Evolutionary conservation across 495 filamentous ascomycete genomes (phyloP).

Genomic region (Talaromyces trachyspermus): DNA sequence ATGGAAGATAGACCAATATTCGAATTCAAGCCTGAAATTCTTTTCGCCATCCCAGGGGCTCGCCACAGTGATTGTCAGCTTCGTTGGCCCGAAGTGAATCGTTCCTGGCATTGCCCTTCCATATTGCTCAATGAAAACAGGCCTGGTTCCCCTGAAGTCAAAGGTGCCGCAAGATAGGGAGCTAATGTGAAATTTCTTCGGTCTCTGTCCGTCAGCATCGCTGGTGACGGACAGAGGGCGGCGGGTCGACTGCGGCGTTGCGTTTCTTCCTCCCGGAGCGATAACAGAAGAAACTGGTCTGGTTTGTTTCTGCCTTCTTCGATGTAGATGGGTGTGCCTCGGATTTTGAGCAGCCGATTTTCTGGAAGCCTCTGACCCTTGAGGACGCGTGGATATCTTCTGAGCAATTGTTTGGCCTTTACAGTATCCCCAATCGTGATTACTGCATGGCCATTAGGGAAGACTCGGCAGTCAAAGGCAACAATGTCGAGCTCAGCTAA

Average conservation of each 20-base stretch:
- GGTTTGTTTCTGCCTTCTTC: constrained; percentile 8
- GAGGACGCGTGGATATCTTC: constrained; percentile 16
- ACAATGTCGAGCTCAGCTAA: constrained; percentile 21
- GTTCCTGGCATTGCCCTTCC: not conserved
- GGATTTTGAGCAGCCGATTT: constrained; percentile 1
- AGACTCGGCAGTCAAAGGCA: constrained; percentile 23
- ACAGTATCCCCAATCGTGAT: constrained; percentile 23
- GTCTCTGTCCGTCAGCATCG: not conserved
- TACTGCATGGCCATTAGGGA: constrained; percentile 16
- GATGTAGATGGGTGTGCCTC: constrained; percentile 4
- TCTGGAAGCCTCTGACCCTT: not conserved
- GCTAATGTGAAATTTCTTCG: not conserved
- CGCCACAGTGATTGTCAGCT: constrained; percentile 2
- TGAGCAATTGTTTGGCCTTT: constrained; percentile 23
- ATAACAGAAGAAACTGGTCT: constrained; percentile 1
- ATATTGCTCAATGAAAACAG: constrained; percentile 5
- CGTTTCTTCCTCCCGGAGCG: constrained; percentile 3
- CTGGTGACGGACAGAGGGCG: not conserved
- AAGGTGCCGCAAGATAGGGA: constrained; percentile 8
- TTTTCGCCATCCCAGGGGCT: not conserved
- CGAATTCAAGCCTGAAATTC: constrained; percentile 2
- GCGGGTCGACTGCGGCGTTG: constrained; percentile 7
- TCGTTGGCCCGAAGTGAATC: constrained; percentile 7
- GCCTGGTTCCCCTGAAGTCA: not conserved
- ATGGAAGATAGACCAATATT: constrained; percentile 6